phyloP scores from a whole-genome alignment of 257 asterid species.

The Gentiana macrophylla region DNA sequence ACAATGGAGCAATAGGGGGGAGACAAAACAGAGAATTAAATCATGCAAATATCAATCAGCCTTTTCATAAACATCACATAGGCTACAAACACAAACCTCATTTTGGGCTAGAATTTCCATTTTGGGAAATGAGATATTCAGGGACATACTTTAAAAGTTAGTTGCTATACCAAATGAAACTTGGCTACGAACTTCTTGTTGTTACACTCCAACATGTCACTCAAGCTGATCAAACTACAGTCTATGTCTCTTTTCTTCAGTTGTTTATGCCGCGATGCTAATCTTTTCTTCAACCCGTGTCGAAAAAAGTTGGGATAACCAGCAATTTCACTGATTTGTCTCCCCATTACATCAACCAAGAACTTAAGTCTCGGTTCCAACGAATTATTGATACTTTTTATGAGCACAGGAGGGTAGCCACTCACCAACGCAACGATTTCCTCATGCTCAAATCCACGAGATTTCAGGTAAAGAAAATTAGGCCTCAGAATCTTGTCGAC shows the following conservation, averaged over 20 bases:
- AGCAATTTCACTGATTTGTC: slow-evolving; percentile 57
- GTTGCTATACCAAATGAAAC: too few species aligned
- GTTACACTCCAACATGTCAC: too few species aligned
- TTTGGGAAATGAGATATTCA: too few species aligned
- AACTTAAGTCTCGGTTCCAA: slow-evolving; percentile 79
- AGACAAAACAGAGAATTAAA: too few species aligned
- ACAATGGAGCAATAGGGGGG: too few species aligned
- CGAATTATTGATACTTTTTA: slow-evolving; percentile 69
- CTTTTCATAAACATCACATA: too few species aligned
- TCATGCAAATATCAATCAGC: too few species aligned
- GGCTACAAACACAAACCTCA: too few species aligned
- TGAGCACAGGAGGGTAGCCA: slow-evolving; percentile 83
- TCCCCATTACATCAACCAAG: slow-evolving; percentile 74
- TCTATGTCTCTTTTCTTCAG: slow-evolving; percentile 38
- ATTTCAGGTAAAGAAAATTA: slow-evolving; percentile 46
- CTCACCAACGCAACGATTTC: slow-evolving; percentile 64
- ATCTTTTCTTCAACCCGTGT: slow-evolving; percentile 80
- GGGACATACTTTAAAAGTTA: too few species aligned
- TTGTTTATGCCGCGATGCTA: slow-evolving; percentile 64
- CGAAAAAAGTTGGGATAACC: slow-evolving; percentile 80
- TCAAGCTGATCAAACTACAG: slow-evolving; percentile 79
- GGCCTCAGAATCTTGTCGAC: slow-evolving; percentile 62
- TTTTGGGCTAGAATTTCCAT: too few species aligned
- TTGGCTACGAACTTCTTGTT: too few species aligned
- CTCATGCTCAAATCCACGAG: slow-evolving; percentile 49